Conservation (phyloP, 495 filamentous ascomycete species). For the Neurospora africana region DNA sequence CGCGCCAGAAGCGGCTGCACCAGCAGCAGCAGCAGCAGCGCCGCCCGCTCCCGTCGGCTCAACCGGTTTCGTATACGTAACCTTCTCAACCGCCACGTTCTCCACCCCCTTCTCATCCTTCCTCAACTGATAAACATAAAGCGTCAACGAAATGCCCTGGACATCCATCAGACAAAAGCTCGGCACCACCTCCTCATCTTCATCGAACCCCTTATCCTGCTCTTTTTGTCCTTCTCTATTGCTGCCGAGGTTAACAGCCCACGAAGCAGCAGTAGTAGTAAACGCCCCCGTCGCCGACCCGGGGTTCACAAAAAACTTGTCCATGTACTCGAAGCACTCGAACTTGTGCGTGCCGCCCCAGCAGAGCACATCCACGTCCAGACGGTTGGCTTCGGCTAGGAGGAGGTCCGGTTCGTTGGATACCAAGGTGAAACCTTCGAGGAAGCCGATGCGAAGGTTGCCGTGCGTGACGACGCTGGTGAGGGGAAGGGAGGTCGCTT, state of each 20-base stretch:
- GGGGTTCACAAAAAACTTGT: conserved; percentile 96
- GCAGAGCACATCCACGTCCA: conserved; percentile 93
- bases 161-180: conserved; percentile 99
- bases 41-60: conserved; percentile 29
- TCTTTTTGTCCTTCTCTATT: conserved; percentile 2
- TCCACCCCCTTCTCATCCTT: conserved; percentile 82
- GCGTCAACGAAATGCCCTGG: conserved; percentile 90
- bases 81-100: conserved; percentile 93
- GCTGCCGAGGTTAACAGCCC: conserved; percentile 20
- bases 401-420: conserved; percentile 85
- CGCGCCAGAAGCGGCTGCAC: neutral
- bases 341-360: conserved; percentile 98
- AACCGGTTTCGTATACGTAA: conserved; percentile 86
- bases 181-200: conserved; percentile 70
- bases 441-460: conserved; percentile 85
- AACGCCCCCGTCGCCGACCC: conserved; percentile 88
- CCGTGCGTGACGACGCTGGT: conserved; percentile 94
- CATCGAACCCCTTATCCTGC: conserved; percentile 42
- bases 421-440: conserved; percentile 92
- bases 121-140: conserved; percentile 95
- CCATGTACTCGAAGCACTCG: conserved; percentile 97
- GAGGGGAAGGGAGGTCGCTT: conserved; percentile 79
- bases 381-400: conserved; percentile 84
- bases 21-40: neutral
- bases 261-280: conserved; percentile 32